Base-by-base conservation (phyloP, 441 rosid species). In the Populus hybrid region DNA sequence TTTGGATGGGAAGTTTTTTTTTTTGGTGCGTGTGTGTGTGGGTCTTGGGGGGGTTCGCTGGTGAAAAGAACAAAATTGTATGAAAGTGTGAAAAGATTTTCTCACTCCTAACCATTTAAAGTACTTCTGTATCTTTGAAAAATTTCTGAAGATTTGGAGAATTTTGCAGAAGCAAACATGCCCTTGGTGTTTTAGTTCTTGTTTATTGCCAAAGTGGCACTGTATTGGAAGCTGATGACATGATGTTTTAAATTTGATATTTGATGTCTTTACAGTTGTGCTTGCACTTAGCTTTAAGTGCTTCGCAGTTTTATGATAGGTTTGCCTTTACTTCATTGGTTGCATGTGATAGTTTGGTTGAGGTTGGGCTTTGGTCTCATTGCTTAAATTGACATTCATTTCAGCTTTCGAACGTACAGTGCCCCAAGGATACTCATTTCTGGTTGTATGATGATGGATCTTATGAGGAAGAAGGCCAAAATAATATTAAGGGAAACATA, bases 381-480 rank as follows among this genome's bases (percentile, higher is more conserved):
- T 30, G 32, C 32, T 30, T 30, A 30, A 30, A 30, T 30, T 30
- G 32, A 30, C 32, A 30, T 30, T 30, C 32, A 30, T 30, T 30
- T 30, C 32, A 30, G 32, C 32, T 30, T 70, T 86, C 87, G 46
- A 79, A 72, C 69, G 89, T 86, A 16, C 87, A 86, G 68, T 86
- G 89, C 42, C 87, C 89, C 9, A 77, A 84, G 9, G 86, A 84
- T 77, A 84, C 88, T 50, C 88, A 86, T 71, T 86, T 86, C 75
- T 84, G 89, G 87, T 83, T 86, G 23, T 84, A 84, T 67, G 89
- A 86, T 69, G 89, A 86, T 80, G 89, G 89, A 26, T 77, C 83
- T 30, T 86, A 86, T 70, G 87, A 86, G 72, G 89, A 86, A 63
- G 87, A 86, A 82, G 89, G 89, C 35, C 89, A 86, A 72, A 86